Percentiles rank a stretch among this genome's conserved stretches.
Conservation (phyloP, 805 yeast genomes). For the Wickerhamiella dianesei region DNA sequence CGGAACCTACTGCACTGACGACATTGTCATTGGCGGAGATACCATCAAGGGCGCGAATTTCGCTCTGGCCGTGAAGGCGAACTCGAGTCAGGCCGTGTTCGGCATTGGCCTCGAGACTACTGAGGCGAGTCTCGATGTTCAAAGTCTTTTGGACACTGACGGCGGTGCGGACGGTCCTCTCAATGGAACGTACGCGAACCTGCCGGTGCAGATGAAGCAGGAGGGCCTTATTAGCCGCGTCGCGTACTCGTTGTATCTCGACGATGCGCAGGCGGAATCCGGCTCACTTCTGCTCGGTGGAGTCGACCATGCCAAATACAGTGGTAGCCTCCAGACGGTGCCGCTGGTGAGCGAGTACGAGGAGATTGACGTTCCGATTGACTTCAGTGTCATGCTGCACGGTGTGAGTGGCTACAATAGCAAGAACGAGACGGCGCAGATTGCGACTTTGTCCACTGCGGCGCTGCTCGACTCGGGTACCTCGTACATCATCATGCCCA, state of each 20-base stretch:
- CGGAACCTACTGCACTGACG: constrained; percentile 54
- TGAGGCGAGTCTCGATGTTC: constrained; percentile 25
- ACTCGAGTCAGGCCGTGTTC: constrained; percentile 44
- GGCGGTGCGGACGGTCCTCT: constrained; percentile 1
- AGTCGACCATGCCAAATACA: constrained; percentile 30
- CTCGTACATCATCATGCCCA: constrained; percentile 35
- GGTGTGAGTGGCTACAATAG: constrained; percentile 12
- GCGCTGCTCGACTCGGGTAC: constrained; percentile 45
- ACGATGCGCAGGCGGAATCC: constrained; percentile 21
- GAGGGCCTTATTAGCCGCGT: constrained; percentile 31
- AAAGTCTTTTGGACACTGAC: not conserved
- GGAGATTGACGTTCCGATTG: constrained; percentile 9
- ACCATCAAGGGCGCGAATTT: constrained; percentile 42
- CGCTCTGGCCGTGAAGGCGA: constrained; percentile 60
- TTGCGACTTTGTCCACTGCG: constrained; percentile 13
- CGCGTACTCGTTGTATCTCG: constrained; percentile 37
- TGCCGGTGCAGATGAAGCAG: constrained; percentile 26
- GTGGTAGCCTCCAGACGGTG: constrained; percentile 27
- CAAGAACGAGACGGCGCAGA: constrained; percentile 1
- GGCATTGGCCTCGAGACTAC: constrained; percentile 26
- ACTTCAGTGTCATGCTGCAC: constrained; percentile 10
- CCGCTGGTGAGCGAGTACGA: constrained; percentile 20
- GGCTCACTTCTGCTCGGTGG: constrained; percentile 35
- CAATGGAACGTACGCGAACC: constrained; percentile 19
- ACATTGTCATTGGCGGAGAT: constrained; percentile 39